Percentiles rank a stretch among this genome's conserved stretches.
phyloP scores from a whole-genome alignment of 257 asterid species.

The Euphrasia confusa region DNA sequence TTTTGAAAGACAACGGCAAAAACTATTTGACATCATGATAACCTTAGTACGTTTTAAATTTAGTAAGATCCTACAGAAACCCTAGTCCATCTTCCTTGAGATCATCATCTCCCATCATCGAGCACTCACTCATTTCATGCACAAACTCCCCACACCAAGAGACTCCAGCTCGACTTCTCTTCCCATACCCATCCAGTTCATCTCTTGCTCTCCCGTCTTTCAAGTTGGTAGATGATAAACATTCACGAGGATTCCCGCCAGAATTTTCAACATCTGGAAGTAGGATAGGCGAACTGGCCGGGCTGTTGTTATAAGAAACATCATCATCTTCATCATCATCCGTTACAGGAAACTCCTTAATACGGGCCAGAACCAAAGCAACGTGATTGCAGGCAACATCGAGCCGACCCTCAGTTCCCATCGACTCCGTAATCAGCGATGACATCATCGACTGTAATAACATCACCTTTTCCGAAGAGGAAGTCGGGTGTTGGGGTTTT shows the following conservation, averaged over 20 bases:
- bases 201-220: slow-evolving; percentile 42
- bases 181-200: slow-evolving; percentile 41
- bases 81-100: slow-evolving; percentile 36
- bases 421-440: slow-evolving; percentile 43
- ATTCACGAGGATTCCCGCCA: slow-evolving; percentile 41
- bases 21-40: too few species aligned
- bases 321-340: slow-evolving; percentile 21
- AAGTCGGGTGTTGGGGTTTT: slow-evolving; percentile 5
- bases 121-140: slow-evolving; percentile 44
- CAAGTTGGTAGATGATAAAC: slow-evolving; percentile 36
- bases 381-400: slow-evolving; percentile 48
- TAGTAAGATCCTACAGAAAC: slow-evolving; percentile 32
- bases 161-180: slow-evolving; percentile 41
- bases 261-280: slow-evolving; percentile 57
- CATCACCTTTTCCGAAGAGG: slow-evolving; percentile 38
- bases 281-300: slow-evolving; percentile 39
- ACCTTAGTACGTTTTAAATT: background rate
- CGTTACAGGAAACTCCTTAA: slow-evolving; percentile 39
- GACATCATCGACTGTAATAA: slow-evolving; percentile 44
- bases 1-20: too few species aligned
- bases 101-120: slow-evolving; percentile 40
- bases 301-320: slow-evolving; percentile 36
- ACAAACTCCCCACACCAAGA: slow-evolving; percentile 45
- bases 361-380: slow-evolving; percentile 36
- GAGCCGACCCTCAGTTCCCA: slow-evolving; percentile 49